Conservation (phyloP, 768 basidiomycete species). For the Suillus clintonianus region DNA sequence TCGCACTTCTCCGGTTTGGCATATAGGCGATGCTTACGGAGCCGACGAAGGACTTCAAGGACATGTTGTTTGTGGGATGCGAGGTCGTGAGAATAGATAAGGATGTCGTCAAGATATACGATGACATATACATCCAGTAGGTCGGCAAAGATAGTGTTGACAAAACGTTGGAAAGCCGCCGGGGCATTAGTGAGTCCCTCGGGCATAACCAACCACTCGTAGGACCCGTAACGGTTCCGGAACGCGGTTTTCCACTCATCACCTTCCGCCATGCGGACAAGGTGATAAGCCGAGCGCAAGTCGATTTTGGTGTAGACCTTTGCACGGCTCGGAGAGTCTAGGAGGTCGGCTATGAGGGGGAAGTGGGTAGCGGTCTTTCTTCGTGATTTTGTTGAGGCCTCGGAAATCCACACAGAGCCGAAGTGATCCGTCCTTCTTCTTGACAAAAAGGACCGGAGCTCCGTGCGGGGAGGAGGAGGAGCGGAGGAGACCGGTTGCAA, state of each 20-base stretch:
- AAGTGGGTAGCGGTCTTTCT: no score
- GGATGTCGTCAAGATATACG: background rate
- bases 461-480: no score
- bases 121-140: background rate
- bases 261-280: background rate
- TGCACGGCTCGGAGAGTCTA: no score
- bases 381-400: no score
- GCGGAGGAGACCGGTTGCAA: no score
- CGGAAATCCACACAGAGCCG: no score
- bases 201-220: background rate
- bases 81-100: background rate
- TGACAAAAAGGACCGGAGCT: no score
- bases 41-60: background rate
- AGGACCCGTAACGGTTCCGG: background rate
- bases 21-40: background rate
- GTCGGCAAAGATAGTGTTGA: background rate
- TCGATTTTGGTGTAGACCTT: no score
- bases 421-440: no score
- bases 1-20: no score
- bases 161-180: background rate
- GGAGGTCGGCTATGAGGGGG: no score
- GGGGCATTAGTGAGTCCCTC: background rate
- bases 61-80: background rate
- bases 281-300: no score
- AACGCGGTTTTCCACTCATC: background rate